Evolutionary conservation across 768 basidiomycete species (phyloP).

Genomic region (Boletus eberwhitei): DNA sequence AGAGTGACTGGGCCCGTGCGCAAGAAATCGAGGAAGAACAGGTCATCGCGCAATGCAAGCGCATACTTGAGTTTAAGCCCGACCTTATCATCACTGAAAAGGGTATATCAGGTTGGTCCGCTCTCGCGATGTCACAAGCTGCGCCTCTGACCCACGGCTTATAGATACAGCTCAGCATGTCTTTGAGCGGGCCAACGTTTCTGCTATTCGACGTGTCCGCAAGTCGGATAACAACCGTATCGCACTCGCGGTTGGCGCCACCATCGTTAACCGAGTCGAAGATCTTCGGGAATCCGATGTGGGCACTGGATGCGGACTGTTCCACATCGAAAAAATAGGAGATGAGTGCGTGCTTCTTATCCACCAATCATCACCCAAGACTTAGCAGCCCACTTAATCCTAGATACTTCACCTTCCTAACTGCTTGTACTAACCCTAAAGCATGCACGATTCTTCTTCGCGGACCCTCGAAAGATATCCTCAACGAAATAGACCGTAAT

Average conservation of each 20-base stretch:
- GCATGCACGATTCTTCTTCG: conserved; percentile 98
- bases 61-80: conserved; percentile 89
- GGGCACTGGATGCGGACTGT: conserved; percentile 92
- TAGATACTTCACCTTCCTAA: conserved; percentile 96
- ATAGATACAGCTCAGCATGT: conserved; percentile 91
- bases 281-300: conserved; percentile 91
- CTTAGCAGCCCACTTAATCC: background rate
- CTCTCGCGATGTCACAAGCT: background rate
- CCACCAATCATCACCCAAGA: background rate
- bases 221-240: conserved; percentile 99
- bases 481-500: conserved; percentile 98
- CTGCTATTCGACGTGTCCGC: conserved; percentile 94
- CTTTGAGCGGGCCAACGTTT: conserved; percentile 81
- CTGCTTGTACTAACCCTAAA: conserved; percentile 86
- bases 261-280: conserved; percentile 95
- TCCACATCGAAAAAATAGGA: conserved; percentile 95
- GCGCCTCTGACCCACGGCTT: background rate
- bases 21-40: conserved; percentile 98
- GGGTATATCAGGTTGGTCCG: conserved; percentile 81
- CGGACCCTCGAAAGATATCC: conserved; percentile 95
- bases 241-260: conserved; percentile 91
- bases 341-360: conserved; percentile 61
- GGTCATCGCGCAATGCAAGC: conserved; percentile 80
- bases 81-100: conserved; percentile 97
- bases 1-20: conserved; percentile 87